Evolutionary conservation across 2,329 filamentous ascomycete species (phyloP).

Genomic region (Boeremia lycopersici): DNA sequence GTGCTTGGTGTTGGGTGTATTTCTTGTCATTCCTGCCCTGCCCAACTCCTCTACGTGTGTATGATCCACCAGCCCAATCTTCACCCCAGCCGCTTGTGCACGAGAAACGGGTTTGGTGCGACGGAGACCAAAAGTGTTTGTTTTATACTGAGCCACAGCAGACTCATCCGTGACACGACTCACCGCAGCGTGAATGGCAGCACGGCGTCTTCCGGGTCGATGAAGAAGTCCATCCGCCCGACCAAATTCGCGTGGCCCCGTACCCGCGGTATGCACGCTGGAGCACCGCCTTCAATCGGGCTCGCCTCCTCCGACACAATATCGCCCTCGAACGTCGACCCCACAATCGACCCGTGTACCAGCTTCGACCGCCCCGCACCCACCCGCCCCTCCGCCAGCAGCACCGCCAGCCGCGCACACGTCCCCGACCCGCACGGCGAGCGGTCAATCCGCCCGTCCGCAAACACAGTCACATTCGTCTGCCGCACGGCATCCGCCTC

Average conservation of each 20-base stretch:
- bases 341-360: conserved; percentile 24
- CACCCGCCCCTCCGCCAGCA: conserved; percentile 11
- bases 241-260: conserved; percentile 16
- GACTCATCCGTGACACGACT: too few relatives aligned
- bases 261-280: conserved; percentile 15
- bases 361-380: conserved; percentile 7
- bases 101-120: too few relatives aligned
- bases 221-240: conserved; percentile 16
- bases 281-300: conserved; percentile 7
- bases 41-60: background rate
- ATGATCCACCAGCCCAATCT: background rate
- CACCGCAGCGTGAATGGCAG: conserved; percentile 8
- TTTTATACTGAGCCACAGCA: too few relatives aligned
- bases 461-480: conserved; percentile 18
- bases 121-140: background rate
- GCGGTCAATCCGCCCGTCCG: conserved; percentile 17
- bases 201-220: conserved; percentile 12
- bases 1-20: too few relatives aligned
- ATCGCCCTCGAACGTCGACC: conserved; percentile 15
- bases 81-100: conserved; percentile 1
- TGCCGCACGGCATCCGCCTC: conserved; percentile 1
- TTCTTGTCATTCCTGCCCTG: too few relatives aligned
- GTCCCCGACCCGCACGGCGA: conserved; percentile 22
- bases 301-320: conserved; percentile 5
- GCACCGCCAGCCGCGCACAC: conserved; percentile 13